Evolutionary conservation across 2,329 filamentous ascomycete genomes (phyloP), one percentile per base, ranked within the genome.

Genomic region (Ophiocordyceps robertsii): DNA sequence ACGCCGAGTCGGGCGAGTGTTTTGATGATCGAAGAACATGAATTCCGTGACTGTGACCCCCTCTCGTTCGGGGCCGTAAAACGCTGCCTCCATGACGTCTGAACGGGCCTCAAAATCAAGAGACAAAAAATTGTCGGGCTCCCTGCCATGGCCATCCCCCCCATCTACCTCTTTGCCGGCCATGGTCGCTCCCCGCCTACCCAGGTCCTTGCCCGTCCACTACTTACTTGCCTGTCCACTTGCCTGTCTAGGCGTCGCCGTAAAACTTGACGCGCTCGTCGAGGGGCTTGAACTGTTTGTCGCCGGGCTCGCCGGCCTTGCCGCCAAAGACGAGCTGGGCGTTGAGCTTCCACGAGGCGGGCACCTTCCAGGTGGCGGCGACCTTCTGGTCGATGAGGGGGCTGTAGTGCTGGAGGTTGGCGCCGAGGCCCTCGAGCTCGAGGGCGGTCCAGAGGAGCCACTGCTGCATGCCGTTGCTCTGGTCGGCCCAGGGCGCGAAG

Each of bases 331-430:
- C 87, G 50, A 95, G 69, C 72, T 94, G 86, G 21, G 84, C 81
- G 57, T 81, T 77, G 49, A 94, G 73, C 56, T 75, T 76, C 87
- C 88, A 95, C 53, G 73, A 72, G 16, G 65, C 56, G 37, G 84
- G 82, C 29, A 94, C 53, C 44, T 72, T 72, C 83, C 85, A 95
- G 52, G 77, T 67, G 47, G 64, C 68, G 37, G 72, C 65, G 42
- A 88, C 82, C 66, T 80, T 77, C 50, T 72, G 70, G 65, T 94
- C 83, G 52, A 93, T 77, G 45, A 95, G 64, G 17, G 87, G 87
- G 74, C 87, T 92, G 72, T 94, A 94, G 69, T 95, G 88, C 72
- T 95, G 88, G 42, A 95, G 73, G 72, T 89, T 94, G 59, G 82
- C 84, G 50, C 87, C 87, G 44, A 93, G 75, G 29, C 88, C 87